Percentiles rank a stretch among this genome's conserved stretches.
Evolutionary conservation across 192 early-diverging fungal species (phyloP).

Genomic region (Coemansia sp.): DNA sequence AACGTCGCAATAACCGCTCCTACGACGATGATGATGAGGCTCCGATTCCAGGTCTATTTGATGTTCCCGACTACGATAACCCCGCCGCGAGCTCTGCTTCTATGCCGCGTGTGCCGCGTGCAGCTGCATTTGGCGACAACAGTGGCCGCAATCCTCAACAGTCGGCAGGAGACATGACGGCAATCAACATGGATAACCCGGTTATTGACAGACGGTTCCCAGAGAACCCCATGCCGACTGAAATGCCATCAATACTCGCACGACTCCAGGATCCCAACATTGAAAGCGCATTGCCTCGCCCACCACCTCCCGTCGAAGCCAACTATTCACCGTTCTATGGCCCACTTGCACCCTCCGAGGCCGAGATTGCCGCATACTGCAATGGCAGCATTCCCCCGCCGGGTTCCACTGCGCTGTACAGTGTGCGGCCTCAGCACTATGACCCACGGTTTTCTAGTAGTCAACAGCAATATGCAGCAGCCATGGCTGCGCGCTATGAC

Average conservation of each 20-base stretch:
- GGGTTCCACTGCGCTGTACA: neutral
- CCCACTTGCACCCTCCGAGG: neutral
- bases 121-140: neutral
- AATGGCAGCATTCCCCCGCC: neutral
- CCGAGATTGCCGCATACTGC: neutral
- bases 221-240: neutral
- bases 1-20: too few relatives aligned
- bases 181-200: neutral
- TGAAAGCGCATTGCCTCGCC: neutral
- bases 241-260: neutral
- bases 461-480: neutral
- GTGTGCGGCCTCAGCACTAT: neutral
- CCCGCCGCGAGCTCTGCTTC: neutral
- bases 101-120: neutral
- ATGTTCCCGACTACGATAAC: neutral
- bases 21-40: neutral
- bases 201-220: conserved; percentile 1
- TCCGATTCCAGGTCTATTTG: neutral
- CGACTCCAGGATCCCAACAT: neutral
- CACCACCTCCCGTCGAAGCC: neutral
- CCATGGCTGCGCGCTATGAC: neutral
- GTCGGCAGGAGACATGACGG: neutral
- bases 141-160: neutral
- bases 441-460: neutral
- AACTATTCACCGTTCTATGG: neutral